phyloP scores from a whole-genome alignment of 2,329 filamentous ascomycete genomes.

The Botrytis cinerea region DNA sequence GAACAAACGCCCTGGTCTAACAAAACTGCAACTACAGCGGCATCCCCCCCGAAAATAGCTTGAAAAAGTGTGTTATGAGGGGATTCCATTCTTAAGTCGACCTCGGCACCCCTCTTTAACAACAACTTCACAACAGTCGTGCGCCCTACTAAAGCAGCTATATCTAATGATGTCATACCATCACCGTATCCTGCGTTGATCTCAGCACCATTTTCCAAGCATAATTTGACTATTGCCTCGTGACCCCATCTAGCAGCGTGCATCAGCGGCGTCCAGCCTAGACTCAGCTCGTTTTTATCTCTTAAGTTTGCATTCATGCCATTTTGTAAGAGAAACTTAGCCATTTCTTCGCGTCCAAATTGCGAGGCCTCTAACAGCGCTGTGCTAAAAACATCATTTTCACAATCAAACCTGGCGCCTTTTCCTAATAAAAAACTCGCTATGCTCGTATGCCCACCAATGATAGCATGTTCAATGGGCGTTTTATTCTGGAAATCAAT shows the following conservation, averaged over 20 bases:
- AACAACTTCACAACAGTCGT: not conserved
- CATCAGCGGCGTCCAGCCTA: not conserved
- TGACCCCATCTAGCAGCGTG: not conserved
- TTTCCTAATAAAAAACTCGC: not conserved
- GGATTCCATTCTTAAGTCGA: conserved; percentile 34
- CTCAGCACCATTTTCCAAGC: not conserved
- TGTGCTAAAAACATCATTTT: not conserved
- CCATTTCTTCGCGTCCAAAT: not conserved
- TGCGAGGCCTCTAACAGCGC: no score
- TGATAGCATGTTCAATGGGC: conserved; percentile 22
- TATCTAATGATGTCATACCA: not conserved
- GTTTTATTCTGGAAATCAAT: conserved; percentile 24
- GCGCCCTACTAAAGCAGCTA: fast-evolving
- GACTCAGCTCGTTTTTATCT: no score
- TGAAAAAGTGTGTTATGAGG: not conserved
- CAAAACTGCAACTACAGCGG: not conserved
- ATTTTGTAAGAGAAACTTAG: not conserved
- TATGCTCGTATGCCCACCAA: not conserved
- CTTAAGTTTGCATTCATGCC: no score
- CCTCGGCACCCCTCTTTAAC: conserved; percentile 19
- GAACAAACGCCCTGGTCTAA: not conserved
- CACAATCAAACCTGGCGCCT: not conserved
- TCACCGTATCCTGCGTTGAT: not conserved
- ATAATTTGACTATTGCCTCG: not conserved
- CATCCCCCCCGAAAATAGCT: not conserved